Evolutionary conservation across 306 rosid species (phyloP).

Genomic region (Hippophae tibetana): DNA sequence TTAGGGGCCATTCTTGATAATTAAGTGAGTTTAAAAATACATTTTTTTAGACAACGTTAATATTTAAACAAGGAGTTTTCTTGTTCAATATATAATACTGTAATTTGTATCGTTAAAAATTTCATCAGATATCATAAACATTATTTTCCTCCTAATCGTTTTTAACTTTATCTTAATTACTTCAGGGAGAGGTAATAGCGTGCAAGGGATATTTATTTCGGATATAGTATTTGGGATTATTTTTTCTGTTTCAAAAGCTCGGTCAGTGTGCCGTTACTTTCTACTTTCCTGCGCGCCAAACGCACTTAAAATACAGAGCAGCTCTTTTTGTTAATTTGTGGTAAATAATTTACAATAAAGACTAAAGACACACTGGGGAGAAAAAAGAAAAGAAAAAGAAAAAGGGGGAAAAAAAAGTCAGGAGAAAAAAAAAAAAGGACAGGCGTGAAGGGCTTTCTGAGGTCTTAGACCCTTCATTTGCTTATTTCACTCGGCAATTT

Average conservation of each 20-base stretch:
- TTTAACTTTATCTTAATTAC: no score
- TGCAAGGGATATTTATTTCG: no score
- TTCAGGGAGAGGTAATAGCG: no score
- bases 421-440: constrained; percentile 25
- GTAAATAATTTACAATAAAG: not conserved
- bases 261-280: constrained; percentile 27
- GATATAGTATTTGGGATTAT: no score
- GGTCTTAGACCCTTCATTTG: constrained; percentile 39
- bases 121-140: no score
- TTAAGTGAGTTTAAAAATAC: no score
- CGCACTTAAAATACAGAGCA: not conserved
- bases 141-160: no score
- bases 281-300: constrained; percentile 39
- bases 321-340: not conserved
- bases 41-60: no score
- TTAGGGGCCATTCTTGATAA: no score
- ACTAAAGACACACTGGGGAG: not conserved
- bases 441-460: constrained; percentile 49
- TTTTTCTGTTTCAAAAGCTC: not conserved
- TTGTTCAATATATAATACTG: no score
- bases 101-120: no score
- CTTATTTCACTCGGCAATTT: constrained; percentile 27
- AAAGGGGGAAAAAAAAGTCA: not conserved
- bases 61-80: no score
- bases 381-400: not conserved